Evolutionary conservation across 2,329 filamentous ascomycete species (phyloP), one percentile per base, ranked within the genome.

Genomic region (Furcasterigmium furcatum): DNA sequence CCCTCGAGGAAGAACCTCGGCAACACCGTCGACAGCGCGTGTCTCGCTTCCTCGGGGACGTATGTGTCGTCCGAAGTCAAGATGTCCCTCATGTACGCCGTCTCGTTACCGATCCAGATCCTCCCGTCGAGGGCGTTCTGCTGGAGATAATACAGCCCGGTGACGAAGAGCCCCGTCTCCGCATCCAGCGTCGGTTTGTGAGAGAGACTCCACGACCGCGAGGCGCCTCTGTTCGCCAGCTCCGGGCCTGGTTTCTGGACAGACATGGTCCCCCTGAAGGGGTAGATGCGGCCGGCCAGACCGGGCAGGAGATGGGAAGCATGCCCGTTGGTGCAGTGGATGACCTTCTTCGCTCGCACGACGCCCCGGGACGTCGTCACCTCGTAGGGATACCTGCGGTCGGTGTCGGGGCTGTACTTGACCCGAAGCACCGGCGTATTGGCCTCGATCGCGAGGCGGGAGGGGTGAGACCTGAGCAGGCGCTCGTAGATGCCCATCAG

Each of bases 301-400:
- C 46, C 46, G 0, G 71, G 70, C 2, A 73, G 52, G 5, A 74
- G 59, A 48, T 73, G 68, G 0, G 63, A 65, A 3, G 61, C 58
- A 45, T 67, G 63, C 1, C 56, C 69, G 43, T 74, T 73, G 3
- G 69, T 73, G 48, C 66, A 68, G 49, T 74, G 62, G 4, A 71
- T 53, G 5, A 74, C 56, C 4, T 66, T 61, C 2, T 38, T 49
- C 3, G 63, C 62, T 21, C 53, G 52, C 29, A 73, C 54, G 0
- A 47, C 39, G 3, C 70, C 71, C 22, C 68, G 61, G 0, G 61
- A 20, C 0, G 71, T 73, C 4, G 48, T 47, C 3, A 72, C 20
- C 3, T 49, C 47, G 32, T 63, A 64, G 2, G 60, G 58, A 14
- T 56, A 52, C 0, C 44, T 43, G 4, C 49, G 9, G 29, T 30